phyloP scores from a whole-genome alignment of 208 protist species.

The Histomonas meleagridis region DNA sequence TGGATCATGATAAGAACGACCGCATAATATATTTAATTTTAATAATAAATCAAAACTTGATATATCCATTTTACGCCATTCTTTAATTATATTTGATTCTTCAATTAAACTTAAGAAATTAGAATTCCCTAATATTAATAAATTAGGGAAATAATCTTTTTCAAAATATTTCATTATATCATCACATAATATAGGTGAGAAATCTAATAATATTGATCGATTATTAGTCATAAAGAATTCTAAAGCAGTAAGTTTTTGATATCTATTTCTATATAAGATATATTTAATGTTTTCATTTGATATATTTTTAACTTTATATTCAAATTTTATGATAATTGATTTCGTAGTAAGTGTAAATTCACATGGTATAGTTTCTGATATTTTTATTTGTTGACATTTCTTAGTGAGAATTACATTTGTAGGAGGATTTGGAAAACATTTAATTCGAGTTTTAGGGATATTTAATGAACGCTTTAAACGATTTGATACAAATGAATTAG shows the following conservation, averaged over 20 bases:
- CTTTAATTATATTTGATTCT: not conserved
- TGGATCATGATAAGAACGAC: not conserved
- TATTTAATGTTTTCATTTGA: not conserved
- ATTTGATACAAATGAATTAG: not conserved
- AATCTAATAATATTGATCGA: not conserved
- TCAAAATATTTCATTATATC: not conserved
- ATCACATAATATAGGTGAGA: not conserved
- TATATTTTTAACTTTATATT: too few relatives aligned
- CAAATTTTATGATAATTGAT: too few relatives aligned
- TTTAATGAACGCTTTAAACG: not conserved
- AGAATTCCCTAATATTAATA: not conserved
- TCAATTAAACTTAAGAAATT: not conserved
- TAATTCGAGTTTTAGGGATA: not conserved
- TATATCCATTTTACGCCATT: not conserved
- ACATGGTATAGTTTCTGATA: too few relatives aligned
- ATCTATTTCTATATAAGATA: not conserved
- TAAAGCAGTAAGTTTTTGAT: not conserved
- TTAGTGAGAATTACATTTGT: too few relatives aligned
- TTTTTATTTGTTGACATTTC: too few relatives aligned
- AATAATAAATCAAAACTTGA: not conserved
- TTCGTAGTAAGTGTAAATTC: too few relatives aligned
- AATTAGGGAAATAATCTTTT: not conserved
- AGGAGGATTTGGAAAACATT: too few relatives aligned
- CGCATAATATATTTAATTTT: not conserved
- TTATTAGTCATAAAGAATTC: not conserved